These are phyloP conservation scores for Beta macrorhiza DNA, from an alignment of 179 eudicot species.

Conservation along the genomic window DNA sequence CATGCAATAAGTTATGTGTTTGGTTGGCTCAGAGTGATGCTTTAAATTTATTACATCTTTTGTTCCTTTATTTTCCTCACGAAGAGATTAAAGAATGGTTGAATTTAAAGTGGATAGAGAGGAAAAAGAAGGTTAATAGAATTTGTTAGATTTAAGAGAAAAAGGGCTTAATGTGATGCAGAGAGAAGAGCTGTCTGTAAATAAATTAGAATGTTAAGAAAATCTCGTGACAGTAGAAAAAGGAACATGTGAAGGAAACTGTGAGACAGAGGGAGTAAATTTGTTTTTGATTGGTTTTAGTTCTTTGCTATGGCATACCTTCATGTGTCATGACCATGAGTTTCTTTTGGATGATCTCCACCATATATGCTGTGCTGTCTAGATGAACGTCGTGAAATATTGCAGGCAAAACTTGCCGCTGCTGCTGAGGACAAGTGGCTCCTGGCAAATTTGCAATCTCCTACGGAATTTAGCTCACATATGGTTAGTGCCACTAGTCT, in stretches of 20 bases:
- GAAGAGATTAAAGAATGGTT: neutral
- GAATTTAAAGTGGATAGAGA: neutral
- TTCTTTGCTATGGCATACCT: neutral
- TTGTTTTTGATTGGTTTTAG: neutral
- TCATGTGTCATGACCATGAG: neutral
- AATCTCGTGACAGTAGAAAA: neutral
- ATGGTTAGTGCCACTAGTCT: conserved; percentile 55
- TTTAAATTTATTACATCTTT: neutral
- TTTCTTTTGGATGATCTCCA: neutral
- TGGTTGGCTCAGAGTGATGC: neutral
- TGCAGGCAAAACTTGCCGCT: conserved; percentile 88
- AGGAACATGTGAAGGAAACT: neutral
- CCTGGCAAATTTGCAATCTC: conserved; percentile 83
- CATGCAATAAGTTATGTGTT: neutral
- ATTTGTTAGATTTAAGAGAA: neutral
- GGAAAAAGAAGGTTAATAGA: neutral
- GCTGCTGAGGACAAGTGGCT: conserved; percentile 79
- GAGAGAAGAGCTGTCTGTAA: neutral
- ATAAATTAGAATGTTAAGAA: neutral
- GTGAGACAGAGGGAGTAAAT: neutral
- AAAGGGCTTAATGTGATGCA: neutral
- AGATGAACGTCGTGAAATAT: conserved; percentile 11
- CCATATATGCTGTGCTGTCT: conserved; percentile 8
- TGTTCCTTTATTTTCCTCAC: neutral
- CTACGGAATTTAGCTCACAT: conserved; percentile 91